Evolutionary conservation across 2,329 filamentous ascomycete species (phyloP).

Genomic region (Fusarium sublunatum): DNA sequence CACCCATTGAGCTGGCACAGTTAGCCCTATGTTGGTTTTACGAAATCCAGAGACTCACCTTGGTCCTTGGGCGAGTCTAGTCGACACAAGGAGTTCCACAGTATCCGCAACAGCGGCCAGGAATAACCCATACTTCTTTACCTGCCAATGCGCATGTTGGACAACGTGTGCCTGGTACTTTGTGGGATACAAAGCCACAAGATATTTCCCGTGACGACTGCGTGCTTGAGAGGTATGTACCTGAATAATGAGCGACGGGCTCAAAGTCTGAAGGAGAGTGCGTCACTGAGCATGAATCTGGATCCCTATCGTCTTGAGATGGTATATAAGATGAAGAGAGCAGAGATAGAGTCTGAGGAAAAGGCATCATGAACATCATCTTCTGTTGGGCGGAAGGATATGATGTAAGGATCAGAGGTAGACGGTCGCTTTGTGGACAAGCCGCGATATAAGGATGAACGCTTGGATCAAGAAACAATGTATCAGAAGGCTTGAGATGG

Average conservation of each 20-base stretch:
- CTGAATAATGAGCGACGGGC: neutral
- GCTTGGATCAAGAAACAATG: conserved; percentile 22
- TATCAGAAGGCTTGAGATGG: conserved; percentile 27
- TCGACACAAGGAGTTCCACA: conserved; percentile 59
- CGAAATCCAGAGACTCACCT: conserved; percentile 8
- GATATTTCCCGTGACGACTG: neutral
- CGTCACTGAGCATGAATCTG: neutral
- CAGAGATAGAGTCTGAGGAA: conserved; percentile 13
- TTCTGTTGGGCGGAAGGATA: neutral
- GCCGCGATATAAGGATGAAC: conserved; percentile 11
- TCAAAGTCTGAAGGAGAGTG: conserved; percentile 1
- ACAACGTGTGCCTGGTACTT: conserved; percentile 64
- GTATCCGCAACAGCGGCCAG: conserved; percentile 62
- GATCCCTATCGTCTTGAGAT: conserved; percentile 1
- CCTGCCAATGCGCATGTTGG: conserved; percentile 62
- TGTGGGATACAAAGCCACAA: conserved; percentile 15
- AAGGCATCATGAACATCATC: conserved; percentile 21
- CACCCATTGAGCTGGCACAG: neutral
- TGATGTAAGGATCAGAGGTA: neutral
- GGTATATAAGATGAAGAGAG: neutral
- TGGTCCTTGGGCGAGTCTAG: conserved; percentile 9
- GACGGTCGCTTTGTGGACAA: neutral
- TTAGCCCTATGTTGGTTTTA: conserved; percentile 8
- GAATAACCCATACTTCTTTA: conserved; percentile 67
- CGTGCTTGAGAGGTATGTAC: neutral